Percentiles rank a stretch among this genome's conserved stretches.
Conservation (phyloP, 192 early-diverging fungal species). For the Entomortierella parvispora region DNA sequence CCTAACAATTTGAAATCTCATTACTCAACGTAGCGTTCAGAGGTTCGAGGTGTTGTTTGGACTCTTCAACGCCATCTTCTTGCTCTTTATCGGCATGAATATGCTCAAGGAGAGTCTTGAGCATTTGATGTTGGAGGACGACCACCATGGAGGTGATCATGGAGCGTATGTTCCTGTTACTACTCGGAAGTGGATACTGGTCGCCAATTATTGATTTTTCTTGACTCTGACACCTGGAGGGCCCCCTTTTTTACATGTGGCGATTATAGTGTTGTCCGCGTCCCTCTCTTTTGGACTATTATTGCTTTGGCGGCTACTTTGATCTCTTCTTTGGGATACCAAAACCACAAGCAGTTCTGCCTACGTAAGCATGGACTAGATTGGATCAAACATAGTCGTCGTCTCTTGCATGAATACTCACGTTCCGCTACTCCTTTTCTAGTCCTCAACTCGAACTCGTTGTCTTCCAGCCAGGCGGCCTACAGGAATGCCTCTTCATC, state of each 20-base stretch:
- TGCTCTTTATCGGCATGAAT: conserved; percentile 68
- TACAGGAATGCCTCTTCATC: conserved; percentile 7
- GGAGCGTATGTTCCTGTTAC: conserved; percentile 33
- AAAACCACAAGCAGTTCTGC: conserved; percentile 64
- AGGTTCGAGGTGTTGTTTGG: conserved; percentile 65
- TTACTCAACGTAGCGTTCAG: conserved; percentile 50
- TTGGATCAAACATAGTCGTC: too few species aligned
- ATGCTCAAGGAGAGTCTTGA: conserved; percentile 67
- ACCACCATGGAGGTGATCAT: conserved; percentile 54
- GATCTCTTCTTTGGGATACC: conserved; percentile 56
- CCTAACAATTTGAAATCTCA: not conserved
- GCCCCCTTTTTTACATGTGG: not conserved
- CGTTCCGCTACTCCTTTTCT: too few species aligned
- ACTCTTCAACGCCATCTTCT: conserved; percentile 59
- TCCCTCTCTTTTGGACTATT: conserved; percentile 54
- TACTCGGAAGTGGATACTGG: not conserved
- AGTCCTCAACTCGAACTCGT: not conserved
- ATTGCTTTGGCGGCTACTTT: conserved; percentile 52
- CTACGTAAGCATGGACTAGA: too few species aligned
- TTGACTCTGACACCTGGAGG: not conserved
- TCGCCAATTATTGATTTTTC: not conserved
- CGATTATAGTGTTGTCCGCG: conserved; percentile 16
- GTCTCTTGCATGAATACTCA: too few species aligned
- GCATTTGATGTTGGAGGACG: conserved; percentile 62
- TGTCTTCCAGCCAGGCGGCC: not conserved